Base-by-base conservation (phyloP, 768 basidiomycete genomes). In the Fibroporia radiculosa region DNA sequence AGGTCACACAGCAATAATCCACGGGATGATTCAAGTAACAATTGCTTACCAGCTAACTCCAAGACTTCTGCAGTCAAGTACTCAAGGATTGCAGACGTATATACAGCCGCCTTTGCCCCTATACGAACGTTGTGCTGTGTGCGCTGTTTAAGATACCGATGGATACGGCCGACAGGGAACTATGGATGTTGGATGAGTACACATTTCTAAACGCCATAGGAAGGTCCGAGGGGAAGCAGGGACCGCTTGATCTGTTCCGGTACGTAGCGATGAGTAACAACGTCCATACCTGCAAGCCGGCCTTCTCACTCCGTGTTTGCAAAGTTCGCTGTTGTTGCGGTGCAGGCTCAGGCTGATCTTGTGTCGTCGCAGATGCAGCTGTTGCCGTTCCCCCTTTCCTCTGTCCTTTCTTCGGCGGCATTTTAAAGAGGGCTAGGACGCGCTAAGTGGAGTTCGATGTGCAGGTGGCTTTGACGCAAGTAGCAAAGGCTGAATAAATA, bases 101-200 rank as follows among this genome's bases (percentile, higher is more conserved):
- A 95, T 13, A 97, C 93, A 7, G 93, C 92, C 22, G 93, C 93
- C 63, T 96, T 96, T n/a, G 92, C 93, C 23, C 93, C 93, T 52
- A 98, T 91, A 28, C 93, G 85, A 43, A 95, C 83, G 59, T 93
- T 93, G 66, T 93, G 84, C 61, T 92, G 88, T 14, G 90, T 95
- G 52, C 86, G 78, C 59, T 84, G 84, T 63, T 96, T 93, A 53
- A 96, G 68, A 67, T 89, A 95, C 70, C 93, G 80, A 62, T 98
- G 93, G 45, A 96, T 93, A 89, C 93, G 93, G 40, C 93, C 92
- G 35, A 96, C 93, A 28, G 93, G 92, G 65, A 96, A 96, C 91
- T 93, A 42, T 4, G 18, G 14, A 14, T 4, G 36, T 12, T 16
- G n/a, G 48, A 6, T n/a, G 41, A 37, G 35, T 41, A 10, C 51